Conservation (phyloP, 129 eudicot species). For the Pittosporum tobira region DNA sequence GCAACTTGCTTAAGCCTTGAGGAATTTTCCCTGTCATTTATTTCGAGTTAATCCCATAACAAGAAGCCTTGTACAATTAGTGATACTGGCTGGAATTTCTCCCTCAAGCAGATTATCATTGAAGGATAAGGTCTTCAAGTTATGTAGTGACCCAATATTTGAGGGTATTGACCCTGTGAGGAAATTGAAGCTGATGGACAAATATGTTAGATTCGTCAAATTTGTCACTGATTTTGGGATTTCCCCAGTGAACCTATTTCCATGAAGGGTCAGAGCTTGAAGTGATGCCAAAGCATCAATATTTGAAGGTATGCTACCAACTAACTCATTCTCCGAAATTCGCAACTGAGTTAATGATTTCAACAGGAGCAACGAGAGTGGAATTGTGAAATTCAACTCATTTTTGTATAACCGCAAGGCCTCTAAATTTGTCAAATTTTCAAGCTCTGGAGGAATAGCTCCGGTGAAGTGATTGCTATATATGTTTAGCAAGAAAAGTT, state of each 20-base stretch:
- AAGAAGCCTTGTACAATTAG: conserved; percentile 57
- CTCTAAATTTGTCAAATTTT: conserved; percentile 40
- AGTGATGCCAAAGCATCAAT: conserved; percentile 39
- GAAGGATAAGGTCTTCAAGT: conserved; percentile 44
- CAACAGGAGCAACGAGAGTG: conserved; percentile 39
- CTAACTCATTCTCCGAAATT: conserved; percentile 41
- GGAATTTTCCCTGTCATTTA: conserved; percentile 50
- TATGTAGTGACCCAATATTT: conserved; percentile 54
- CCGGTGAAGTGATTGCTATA: conserved; percentile 51
- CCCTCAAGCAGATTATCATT: conserved; percentile 48
- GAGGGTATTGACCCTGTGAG: conserved; percentile 60
- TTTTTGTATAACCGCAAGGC: conserved; percentile 39
- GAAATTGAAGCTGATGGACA: conserved; percentile 39
- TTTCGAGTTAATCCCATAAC: conserved; percentile 25
- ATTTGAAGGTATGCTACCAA: conserved; percentile 43
- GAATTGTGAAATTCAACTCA: conserved; percentile 49
- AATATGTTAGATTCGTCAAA: conserved; percentile 39
- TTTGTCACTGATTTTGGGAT: conserved; percentile 52
- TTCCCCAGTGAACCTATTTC: conserved; percentile 44
- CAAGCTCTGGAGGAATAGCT: conserved; percentile 56
- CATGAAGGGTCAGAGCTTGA: conserved; percentile 43
- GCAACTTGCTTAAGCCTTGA: conserved; percentile 36
- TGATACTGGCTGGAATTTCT: conserved; percentile 42
- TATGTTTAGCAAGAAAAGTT: conserved; percentile 33
- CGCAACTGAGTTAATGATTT: conserved; percentile 44